Conservation (phyloP, 306 rosid genomes). For the Vigna unguiculata region DNA sequence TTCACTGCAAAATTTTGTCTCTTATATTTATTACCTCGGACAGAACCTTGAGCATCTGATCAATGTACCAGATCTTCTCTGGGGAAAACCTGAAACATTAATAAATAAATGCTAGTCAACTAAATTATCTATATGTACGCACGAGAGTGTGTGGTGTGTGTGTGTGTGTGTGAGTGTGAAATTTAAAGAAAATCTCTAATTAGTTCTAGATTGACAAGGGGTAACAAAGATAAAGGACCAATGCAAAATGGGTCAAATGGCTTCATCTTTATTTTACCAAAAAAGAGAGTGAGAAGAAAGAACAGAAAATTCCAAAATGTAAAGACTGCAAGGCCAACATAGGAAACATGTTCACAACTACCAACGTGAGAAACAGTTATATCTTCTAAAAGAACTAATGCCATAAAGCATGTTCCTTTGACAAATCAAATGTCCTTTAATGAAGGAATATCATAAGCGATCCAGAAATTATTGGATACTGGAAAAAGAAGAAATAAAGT, state of each 20-base stretch:
- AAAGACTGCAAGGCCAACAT: slow-evolving; percentile 32
- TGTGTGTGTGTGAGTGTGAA: neutral
- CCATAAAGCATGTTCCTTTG: slow-evolving; percentile 26
- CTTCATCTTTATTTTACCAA: slow-evolving; percentile 36
- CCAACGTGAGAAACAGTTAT: slow-evolving; percentile 25
- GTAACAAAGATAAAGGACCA: slow-evolving; percentile 24
- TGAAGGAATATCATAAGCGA: slow-evolving; percentile 26
- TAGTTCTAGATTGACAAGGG: slow-evolving; percentile 27
- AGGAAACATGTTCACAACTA: slow-evolving; percentile 22
- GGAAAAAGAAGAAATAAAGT: neutral
- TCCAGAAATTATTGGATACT: slow-evolving; percentile 19
- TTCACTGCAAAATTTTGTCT: slow-evolving; percentile 41
- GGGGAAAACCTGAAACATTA: slow-evolving; percentile 86
- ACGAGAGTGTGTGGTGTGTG: no score
- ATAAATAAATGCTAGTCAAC: slow-evolving; percentile 46
- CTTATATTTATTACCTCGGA: slow-evolving; percentile 81
- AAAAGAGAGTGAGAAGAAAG: slow-evolving; percentile 29
- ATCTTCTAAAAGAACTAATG: slow-evolving; percentile 22
- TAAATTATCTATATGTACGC: slow-evolving; percentile 9
- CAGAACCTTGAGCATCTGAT: slow-evolving; percentile 98
- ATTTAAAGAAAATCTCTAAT: slow-evolving; percentile 36
- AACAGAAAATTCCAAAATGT: slow-evolving; percentile 30
- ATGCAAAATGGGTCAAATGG: slow-evolving; percentile 18
- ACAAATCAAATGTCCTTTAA: slow-evolving; percentile 36
- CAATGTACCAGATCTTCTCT: slow-evolving; percentile 97